Base-by-base conservation (phyloP, 1,139 yeast genomes). In the Debaryomyces nepalensis region DNA sequence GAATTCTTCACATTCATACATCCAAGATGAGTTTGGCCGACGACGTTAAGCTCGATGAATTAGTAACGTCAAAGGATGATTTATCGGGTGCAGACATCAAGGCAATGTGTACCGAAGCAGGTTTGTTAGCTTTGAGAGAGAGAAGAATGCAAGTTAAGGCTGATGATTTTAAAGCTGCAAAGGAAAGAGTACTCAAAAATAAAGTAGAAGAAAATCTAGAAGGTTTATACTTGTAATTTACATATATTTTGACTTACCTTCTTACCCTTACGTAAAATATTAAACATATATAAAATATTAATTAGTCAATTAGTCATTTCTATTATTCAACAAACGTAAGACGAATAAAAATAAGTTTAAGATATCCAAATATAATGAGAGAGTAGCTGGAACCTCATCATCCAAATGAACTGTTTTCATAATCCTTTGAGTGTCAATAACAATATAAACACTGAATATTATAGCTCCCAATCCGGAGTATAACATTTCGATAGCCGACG, bases 61-160 rank as follows among this genome's bases (percentile, higher is more conserved):
- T 95, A 54, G 96, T 93, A 26, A 84, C 89, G 23, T 79, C 95
- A 11, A 95, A 93, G 71, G 99, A 93, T 63, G 99, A 93, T 52
- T 74, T 93, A 50, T 87, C 97, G 12, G 99, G 99, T 44, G 99
- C 99, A 8, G 99, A 95, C 66, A 93, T 93, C 58, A 93, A 93
- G 72, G 99, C 99, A 22, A 87, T 95, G 70, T 91, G 98, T 66
- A 91, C 99, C 1, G 98, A 93, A 65, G 98, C 98, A 1, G 99
- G 99, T 44, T 75, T 95, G 59, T 76, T 93, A 57, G 99, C 99
- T 4, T 77, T 95, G 61, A 82, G 99, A 69, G 99, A 95, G 67
- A 85, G 99, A 68, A 84, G 99, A 73, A 93, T 93, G 98, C 95
- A 89, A 73, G 99, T 95, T 32, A 88, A 91, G 38, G 95, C 95